A percentile compares a stretch with the other conserved stretches of the same genome.
phyloP scores from a whole-genome alignment of 139 green algal species.

The Tetraselmis striata region DNA sequence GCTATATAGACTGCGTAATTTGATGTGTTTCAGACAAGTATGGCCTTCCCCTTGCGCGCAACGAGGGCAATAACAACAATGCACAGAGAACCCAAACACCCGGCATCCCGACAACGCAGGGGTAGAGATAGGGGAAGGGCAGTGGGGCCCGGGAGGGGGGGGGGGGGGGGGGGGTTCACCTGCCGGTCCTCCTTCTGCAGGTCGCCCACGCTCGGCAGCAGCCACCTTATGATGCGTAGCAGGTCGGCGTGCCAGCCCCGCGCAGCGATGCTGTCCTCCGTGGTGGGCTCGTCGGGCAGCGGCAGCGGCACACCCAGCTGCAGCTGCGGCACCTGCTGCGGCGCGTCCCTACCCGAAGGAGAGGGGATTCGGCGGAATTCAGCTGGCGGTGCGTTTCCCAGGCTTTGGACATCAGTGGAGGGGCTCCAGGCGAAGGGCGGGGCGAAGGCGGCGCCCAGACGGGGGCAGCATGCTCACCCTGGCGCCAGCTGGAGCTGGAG shows the following conservation, averaged over 20 bases:
- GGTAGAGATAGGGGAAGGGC: not conserved
- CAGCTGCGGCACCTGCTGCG: not conserved
- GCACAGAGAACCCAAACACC: not conserved
- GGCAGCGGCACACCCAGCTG: not conserved
- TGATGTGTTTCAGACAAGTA: no score
- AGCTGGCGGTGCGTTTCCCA: not conserved
- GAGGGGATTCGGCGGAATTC: not conserved
- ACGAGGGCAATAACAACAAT: not conserved
- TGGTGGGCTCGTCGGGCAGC: not conserved
- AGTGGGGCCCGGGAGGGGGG: not conserved
- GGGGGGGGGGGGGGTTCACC: not conserved
- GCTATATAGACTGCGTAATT: no score
- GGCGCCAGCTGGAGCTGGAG: not conserved
- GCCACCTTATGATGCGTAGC: not conserved
- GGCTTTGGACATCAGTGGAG: not conserved
- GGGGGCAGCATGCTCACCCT: no score
- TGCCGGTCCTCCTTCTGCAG: not conserved
- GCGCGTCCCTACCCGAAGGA: not conserved
- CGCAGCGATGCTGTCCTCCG: not conserved
- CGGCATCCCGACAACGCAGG: not conserved
- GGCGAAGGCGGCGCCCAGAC: no score
- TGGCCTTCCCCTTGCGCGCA: no score
- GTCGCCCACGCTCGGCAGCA: not conserved
- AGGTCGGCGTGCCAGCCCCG: not conserved
- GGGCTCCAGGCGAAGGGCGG: not conserved